Evolutionary conservation across 1,139 yeast species (phyloP), one percentile per base, ranked within the genome.

Genomic region (Martiniozyma asiatica): DNA sequence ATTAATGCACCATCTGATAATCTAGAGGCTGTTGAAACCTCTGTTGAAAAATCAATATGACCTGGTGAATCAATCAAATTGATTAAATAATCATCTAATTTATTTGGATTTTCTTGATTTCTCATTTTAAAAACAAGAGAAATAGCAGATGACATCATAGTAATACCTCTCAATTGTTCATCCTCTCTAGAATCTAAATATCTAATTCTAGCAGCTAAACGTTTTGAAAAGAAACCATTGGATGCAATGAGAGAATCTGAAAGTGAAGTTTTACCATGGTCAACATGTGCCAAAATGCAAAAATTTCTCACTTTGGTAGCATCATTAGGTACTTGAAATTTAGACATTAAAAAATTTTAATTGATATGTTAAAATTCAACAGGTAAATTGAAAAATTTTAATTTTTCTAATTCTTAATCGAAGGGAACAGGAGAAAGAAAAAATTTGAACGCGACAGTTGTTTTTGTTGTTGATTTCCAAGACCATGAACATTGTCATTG

Each of bases 11-110:
- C 97, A 51, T 92, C 99, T 57, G 97, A 92, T 29, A 92, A 61
- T 48, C 98, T 65, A 2, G 97, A 84, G 0, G 97, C 94, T 0
- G 95, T 81, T 11, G 95, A 81, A 0, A 92, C 98, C 50, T 92
- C 99, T 6, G 93, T 79, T 1, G 94, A 79, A 51, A 92, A 92
- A 55, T 92, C 99, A 42, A 92, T 85, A 50, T 92, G 99, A 8
- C 99, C 99, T 0, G 99, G 99, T 0, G 97, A 89, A 56, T 92
- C 99, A 34, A 92, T 87, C 46, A 92, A 65, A 48, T 92, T 92
- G 51, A 92, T 78, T 35, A 89, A 61, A 55, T 84, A 82, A 47
- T 89, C 95, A 24, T 68, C 71, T 20, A 77, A 68, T 18, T 61
- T 57, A 1, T 61, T 53, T 7, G 29, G 29, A 4, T 27, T 29